Conservation (phyloP, 1,139 yeast species). For the Pneumocystis canis region DNA sequence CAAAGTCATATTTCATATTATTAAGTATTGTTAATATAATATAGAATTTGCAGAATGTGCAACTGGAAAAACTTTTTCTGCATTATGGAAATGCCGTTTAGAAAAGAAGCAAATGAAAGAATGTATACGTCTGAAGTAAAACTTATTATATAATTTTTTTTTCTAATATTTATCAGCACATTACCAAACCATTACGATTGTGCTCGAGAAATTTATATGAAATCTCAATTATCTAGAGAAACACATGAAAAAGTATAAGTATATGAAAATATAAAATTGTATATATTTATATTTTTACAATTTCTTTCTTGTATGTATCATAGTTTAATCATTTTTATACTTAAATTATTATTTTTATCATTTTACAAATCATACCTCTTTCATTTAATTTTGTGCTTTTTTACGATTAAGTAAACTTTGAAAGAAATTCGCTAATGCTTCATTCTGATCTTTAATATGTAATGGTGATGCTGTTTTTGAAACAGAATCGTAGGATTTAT, state of each 20-base stretch:
- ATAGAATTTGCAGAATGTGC: slow-evolving; percentile 4
- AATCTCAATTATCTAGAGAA: not conserved
- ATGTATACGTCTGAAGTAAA: not conserved
- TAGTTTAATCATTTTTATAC: too few relatives aligned
- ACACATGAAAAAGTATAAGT: too few relatives aligned
- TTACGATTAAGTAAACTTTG: not conserved
- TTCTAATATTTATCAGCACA: not conserved
- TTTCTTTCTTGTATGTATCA: too few relatives aligned
- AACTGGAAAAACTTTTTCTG: not conserved
- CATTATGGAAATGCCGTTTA: slow-evolving; percentile 2
- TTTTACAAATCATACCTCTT: too few relatives aligned
- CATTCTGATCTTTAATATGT: not conserved
- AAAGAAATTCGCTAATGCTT: not conserved
- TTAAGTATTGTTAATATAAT: not conserved
- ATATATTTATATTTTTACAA: too few relatives aligned
- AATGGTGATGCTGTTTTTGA: not conserved
- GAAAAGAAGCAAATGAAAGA: slow-evolving; percentile 2
- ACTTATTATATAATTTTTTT: not conserved
- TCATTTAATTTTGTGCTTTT: not conserved
- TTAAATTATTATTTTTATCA: too few relatives aligned
- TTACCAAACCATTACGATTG: not conserved
- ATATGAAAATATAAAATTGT: too few relatives aligned
- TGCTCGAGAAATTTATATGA: not conserved
- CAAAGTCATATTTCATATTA: not conserved
- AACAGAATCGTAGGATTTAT: not conserved